Evolutionary conservation across 1,139 yeast genomes (phyloP), one percentile per base, ranked within the genome.

Genomic region (Pichia sp.): DNA sequence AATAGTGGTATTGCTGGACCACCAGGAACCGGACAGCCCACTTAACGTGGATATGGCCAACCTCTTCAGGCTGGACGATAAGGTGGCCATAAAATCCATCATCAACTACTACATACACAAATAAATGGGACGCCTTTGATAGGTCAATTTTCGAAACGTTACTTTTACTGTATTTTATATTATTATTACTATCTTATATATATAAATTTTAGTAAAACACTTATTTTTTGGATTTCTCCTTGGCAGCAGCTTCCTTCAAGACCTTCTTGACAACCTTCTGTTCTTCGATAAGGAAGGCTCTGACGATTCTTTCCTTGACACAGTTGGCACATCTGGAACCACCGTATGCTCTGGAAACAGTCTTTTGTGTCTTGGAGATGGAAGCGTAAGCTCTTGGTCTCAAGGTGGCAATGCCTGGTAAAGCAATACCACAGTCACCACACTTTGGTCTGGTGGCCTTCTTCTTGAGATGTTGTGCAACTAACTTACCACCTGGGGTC

Each of bases 261-360:
- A 91, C 96, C 80, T 95, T 89, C 91, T 93, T 93, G 74, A 93
- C 99, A 67, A 93, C 89, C 88, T 91, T 93, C 83, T 93, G 98
- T 82, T 93, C 99, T 82, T 93, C 98, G 68, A 93, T 88, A 76
- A 93, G 86, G 89, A 93, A 93, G 74, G 98, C 97, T 83, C 98
- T 91, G 75, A 91, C 90, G 70, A 93, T 85, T 85, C 96, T 88
- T 79, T 90, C 96, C 85, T 89, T 90, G 73, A 91, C 97, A 82
- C 96, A 88, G 88, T 85, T 86, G 72, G 96, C 96, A 80, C 96
- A 90, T 83, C 95, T 84, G 71, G 95, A 85, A 76, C 99, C 99
- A 82, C 99, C 99, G 91, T 93, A 93, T 71, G 96, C 91, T 85
- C 99, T 93, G 75, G 91, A 91, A 68, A 93, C 99, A 66, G 96